Conservation (phyloP, 352 stramenopile genomes). For the Achlya hypogyna region DNA sequence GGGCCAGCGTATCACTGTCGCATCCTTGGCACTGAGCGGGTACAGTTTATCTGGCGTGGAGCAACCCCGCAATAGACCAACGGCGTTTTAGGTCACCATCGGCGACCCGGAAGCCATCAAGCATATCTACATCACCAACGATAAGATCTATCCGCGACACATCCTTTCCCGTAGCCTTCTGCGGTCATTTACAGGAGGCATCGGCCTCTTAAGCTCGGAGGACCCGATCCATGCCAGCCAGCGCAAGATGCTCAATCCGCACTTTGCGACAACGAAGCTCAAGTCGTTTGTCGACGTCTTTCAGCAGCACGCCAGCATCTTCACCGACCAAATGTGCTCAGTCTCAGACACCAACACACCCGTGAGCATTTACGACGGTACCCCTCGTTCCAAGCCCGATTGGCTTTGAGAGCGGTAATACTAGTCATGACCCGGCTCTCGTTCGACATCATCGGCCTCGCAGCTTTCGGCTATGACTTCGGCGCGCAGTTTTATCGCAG, state of each 20-base stretch:
- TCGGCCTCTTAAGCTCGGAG: conserved; percentile 10
- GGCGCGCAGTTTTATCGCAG: neutral
- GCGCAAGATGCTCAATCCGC: conserved; percentile 15
- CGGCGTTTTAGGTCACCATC: no score
- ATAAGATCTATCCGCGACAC: no score
- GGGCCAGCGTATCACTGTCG: neutral
- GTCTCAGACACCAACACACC: neutral
- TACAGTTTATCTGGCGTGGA: no score
- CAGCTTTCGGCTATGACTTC: conserved; percentile 3
- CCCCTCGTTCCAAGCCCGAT: no score
- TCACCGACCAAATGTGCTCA: neutral
- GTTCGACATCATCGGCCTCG: conserved; percentile 7
- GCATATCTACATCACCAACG: no score
- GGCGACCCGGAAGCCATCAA: no score
- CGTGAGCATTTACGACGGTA: neutral
- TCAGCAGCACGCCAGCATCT: neutral
- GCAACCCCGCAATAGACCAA: no score
- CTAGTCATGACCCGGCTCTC: conserved; percentile 4
- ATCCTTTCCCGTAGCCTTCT: no score
- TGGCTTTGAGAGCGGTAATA: neutral
- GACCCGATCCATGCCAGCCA: neutral
- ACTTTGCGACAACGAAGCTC: neutral
- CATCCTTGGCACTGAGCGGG: neutral
- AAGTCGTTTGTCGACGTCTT: conserved; percentile 4
- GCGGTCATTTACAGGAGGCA: neutral